These are phyloP conservation scores for Ophiostoma sp. DNA, from an alignment of 2,329 filamentous ascomycete species.

Conservation along the genomic window DNA sequence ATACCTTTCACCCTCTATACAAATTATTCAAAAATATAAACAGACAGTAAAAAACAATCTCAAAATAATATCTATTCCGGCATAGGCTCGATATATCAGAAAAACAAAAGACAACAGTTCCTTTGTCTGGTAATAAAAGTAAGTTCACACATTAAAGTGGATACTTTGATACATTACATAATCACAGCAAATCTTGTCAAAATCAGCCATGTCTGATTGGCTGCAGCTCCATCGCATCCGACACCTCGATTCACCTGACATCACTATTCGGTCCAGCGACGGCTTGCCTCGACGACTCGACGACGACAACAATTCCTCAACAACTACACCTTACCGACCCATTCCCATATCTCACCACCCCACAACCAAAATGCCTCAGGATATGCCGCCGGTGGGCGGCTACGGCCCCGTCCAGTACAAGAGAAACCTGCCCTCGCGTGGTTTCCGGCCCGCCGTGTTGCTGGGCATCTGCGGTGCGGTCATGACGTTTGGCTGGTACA, in stretches of 20 bases:
- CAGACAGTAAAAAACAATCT: too few relatives aligned
- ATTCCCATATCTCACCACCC: conserved; percentile 1
- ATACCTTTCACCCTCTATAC: too few relatives aligned
- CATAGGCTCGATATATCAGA: too few relatives aligned
- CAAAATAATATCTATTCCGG: too few relatives aligned
- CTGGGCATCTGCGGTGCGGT: conserved; percentile 70
- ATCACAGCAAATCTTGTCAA: conserved; percentile 6
- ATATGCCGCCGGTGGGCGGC: conserved; percentile 92
- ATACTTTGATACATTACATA: background rate
- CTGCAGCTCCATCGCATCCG: background rate
- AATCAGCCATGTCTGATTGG: conserved; percentile 13
- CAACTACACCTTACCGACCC: background rate
- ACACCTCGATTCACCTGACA: background rate
- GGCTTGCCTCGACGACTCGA: too few relatives aligned
- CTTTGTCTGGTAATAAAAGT: background rate
- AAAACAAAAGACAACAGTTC: too few relatives aligned
- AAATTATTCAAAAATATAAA: too few relatives aligned
- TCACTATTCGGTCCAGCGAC: background rate
- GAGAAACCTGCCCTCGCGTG: conserved; percentile 83
- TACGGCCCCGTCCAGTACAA: conserved; percentile 98
- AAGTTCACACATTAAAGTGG: background rate
- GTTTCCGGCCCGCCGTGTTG: conserved; percentile 78
- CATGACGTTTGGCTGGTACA: conserved; percentile 89
- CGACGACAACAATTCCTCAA: conserved; percentile 1
- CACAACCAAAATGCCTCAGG: conserved; percentile 73